A percentile compares a stretch with the other conserved stretches of the same genome.
These are phyloP conservation scores for Lipomyces kockii DNA, from an alignment of 805 yeast species.

Conservation along the genomic window DNA sequence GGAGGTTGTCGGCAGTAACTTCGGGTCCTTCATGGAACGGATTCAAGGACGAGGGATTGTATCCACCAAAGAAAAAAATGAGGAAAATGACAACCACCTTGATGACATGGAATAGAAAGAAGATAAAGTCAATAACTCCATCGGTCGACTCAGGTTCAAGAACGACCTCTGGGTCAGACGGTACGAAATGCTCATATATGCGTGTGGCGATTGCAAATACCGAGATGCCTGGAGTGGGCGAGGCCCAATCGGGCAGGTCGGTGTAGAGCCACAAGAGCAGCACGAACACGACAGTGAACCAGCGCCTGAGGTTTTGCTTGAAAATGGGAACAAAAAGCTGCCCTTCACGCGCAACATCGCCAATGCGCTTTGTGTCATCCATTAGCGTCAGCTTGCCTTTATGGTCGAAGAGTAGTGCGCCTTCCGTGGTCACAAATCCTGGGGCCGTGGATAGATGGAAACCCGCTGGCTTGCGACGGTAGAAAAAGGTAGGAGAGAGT, in stretches of 20 bases:
- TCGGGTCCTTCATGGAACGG: conserved; percentile 40
- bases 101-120: conserved; percentile 71
- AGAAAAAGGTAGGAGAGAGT: conserved; percentile 80
- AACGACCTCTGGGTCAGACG: conserved; percentile 51
- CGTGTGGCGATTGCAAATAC: conserved; percentile 63
- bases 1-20: conserved; percentile 58
- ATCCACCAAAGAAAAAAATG: conserved; percentile 67
- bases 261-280: conserved; percentile 82
- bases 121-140: conserved; percentile 46
- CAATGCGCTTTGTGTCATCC: conserved; percentile 56
- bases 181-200: conserved; percentile 46
- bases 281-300: conserved; percentile 37
- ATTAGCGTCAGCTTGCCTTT: conserved; percentile 49
- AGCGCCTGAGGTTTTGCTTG: conserved; percentile 51
- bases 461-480: conserved; percentile 64
- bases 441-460: conserved; percentile 68
- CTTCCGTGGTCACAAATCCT: conserved; percentile 83
- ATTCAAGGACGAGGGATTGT: conserved; percentile 69
- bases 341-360: conserved; percentile 81
- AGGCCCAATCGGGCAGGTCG: conserved; percentile 84
- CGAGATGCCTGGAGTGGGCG: conserved; percentile 92
- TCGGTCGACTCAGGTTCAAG: conserved; percentile 32
- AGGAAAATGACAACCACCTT: conserved; percentile 63
- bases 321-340: conserved; percentile 82
- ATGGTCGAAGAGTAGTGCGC: conserved; percentile 69